A percentile compares a stretch with the other conserved stretches of the same genome.
phyloP scores from a whole-genome alignment of 768 basidiomycete genomes.

The Suillus sp. region DNA sequence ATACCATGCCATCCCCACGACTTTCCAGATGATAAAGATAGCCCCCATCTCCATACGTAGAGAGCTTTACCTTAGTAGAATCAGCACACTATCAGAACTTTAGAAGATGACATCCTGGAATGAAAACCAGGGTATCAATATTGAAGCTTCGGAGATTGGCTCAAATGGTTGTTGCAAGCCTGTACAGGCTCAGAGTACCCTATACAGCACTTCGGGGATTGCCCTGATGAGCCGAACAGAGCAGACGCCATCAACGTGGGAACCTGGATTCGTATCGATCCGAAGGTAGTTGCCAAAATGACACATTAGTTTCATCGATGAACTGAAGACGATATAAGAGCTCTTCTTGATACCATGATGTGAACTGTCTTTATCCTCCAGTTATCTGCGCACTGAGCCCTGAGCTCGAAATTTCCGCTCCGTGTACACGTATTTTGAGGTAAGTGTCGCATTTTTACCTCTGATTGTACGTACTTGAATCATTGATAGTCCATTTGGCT shows the following conservation, averaged over 20 bases:
- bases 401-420: not conserved
- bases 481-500: not conserved
- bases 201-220: no score
- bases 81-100: not conserved
- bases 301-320: not conserved
- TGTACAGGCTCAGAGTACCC: no score
- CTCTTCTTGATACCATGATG: not conserved
- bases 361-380: conserved; percentile 9
- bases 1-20: conserved; percentile 15
- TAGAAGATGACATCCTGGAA: not conserved
- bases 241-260: not conserved
- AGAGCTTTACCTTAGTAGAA: not conserved
- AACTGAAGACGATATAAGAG: not conserved
- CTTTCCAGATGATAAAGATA: conserved; percentile 13
- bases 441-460: conserved; percentile 11
- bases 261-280: conserved; percentile 17
- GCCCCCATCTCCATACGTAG: not conserved
- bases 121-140: not conserved
- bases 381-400: conserved; percentile 2
- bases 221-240: no score
- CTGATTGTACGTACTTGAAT: conserved; percentile 6
- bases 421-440: conserved; percentile 12
- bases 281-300: not conserved
- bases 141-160: no score
- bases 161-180: no score